Evolutionary conservation across 306 rosid species (phyloP).

Genomic region (Mimosa bimucronata): DNA sequence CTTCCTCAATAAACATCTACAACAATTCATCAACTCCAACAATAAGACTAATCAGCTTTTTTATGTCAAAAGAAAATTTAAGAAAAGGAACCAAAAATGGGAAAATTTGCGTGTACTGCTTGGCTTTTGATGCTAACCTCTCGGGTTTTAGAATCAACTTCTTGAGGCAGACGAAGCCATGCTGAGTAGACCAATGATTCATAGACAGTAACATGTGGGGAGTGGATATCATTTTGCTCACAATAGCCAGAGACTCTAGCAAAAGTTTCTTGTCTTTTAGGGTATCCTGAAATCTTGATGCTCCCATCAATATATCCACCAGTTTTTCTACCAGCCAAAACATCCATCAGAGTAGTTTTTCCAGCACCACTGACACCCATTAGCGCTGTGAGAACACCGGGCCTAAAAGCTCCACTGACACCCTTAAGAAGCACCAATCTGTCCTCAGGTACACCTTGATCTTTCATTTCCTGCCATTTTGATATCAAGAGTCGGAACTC

Average conservation of each 20-base stretch:
- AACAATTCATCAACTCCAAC: slow-evolving; percentile 26
- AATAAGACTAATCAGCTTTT: slow-evolving; percentile 17
- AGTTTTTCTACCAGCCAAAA: slow-evolving; percentile 72
- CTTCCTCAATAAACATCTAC: slow-evolving; percentile 91
- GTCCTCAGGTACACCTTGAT: slow-evolving; percentile 58
- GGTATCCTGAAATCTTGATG: slow-evolving; percentile 65
- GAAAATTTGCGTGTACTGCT: not conserved
- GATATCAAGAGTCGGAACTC: slow-evolving; percentile 20
- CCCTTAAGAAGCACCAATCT: slow-evolving; percentile 53
- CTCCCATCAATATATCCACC: slow-evolving; percentile 70
- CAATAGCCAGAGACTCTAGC: slow-evolving; percentile 67
- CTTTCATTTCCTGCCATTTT: slow-evolving; percentile 61
- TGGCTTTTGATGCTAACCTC: slow-evolving; percentile 34
- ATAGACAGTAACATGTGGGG: slow-evolving; percentile 69
- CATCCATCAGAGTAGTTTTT: slow-evolving; percentile 77
- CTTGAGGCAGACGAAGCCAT: slow-evolving; percentile 58
- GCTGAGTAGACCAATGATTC: slow-evolving; percentile 66
- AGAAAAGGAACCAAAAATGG: not conserved
- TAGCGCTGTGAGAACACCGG: slow-evolving; percentile 70
- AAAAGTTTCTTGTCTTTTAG: slow-evolving; percentile 72
- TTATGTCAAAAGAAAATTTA: not conserved
- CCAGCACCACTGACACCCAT: slow-evolving; percentile 87
- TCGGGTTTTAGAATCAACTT: slow-evolving; percentile 48
- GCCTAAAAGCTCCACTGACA: slow-evolving; percentile 76
- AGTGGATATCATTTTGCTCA: slow-evolving; percentile 76